phyloP scores from a whole-genome alignment of 139 green algal species.

The Trebouxia sp. region DNA sequence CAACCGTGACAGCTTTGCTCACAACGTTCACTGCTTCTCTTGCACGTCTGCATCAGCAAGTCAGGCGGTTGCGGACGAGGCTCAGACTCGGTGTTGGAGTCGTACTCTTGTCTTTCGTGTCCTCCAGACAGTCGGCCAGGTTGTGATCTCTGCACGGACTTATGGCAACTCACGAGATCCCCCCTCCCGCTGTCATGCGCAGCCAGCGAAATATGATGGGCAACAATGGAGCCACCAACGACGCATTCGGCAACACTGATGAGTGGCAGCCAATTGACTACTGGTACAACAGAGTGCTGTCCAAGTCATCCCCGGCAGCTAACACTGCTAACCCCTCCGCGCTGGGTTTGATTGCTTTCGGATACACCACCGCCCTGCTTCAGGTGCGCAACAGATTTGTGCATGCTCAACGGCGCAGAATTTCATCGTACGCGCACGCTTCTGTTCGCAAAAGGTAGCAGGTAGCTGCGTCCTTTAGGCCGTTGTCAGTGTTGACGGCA shows the following conservation, averaged over 20 bases:
- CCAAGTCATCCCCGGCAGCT: constrained; percentile 20
- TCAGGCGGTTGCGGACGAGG: too few relatives aligned
- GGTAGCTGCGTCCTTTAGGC: background rate
- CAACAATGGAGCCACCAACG: background rate
- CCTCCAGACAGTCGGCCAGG: too few relatives aligned
- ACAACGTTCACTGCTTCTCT: background rate
- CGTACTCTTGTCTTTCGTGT: too few relatives aligned
- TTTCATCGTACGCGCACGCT: background rate
- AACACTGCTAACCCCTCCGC: constrained; percentile 36
- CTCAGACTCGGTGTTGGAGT: too few relatives aligned
- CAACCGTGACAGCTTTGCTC: too few relatives aligned
- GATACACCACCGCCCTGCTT: constrained; percentile 43
- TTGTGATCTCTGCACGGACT: background rate
- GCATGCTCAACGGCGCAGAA: too few relatives aligned
- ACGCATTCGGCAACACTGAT: constrained; percentile 16
- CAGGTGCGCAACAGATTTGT: background rate
- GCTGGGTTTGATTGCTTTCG: constrained; percentile 45
- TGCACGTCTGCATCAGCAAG: background rate
- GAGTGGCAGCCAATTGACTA: constrained; percentile 24
- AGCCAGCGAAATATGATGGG: background rate
- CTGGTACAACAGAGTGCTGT: constrained; percentile 25
- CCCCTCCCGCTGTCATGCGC: background rate
- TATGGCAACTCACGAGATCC: constrained; percentile 17
- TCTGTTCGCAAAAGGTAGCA: background rate
- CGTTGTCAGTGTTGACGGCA: too few relatives aligned